Base-by-base conservation (phyloP, 164 flowering plant species). In the Umbilicus rupestris region DNA sequence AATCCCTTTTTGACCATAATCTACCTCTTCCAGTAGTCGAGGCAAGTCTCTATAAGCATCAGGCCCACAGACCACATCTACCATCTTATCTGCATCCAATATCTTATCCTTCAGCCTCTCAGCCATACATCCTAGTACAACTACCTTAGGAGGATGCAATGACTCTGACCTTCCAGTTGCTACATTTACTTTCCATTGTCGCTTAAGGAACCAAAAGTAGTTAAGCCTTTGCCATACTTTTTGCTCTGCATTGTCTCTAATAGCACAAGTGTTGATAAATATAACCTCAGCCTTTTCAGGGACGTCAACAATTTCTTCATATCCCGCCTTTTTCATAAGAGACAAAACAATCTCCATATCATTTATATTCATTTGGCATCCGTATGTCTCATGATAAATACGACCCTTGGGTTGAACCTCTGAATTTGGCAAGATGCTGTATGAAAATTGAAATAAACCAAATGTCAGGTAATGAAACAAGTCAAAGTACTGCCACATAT, bases 281-380 rank as follows among this genome's bases (percentile, higher is more conserved):
- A 94, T 94, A 67, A 94, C 73, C 78, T 94, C 99, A 28, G 99
- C 99, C 71, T 80, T 90, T 83, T 94, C 99, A 8, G 97, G 99
- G 63, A 42, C 85, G 28, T 77, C 85, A 12, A 88, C 96, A 62
- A 78, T 63, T 76, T 94, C 96, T 70, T 73, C 66, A 69, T 86
- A 91, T 29, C 97, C 99, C 66, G 90, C 82, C 47, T 85, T 87
- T 77, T 87, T 91, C 99, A 94, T 94, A 71, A 94, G 82, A 28
- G 99, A 83, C 12, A 94, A 74, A 57, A 94, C 99, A 75, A 94
- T 87, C 80, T 94, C 99, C 99, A 94, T 94, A 69, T 94, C 97
- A 71, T 94, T 94, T 22, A 94, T 71, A 73, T 94, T 94, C 99
- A 94, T 94, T 70, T 94, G 97, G 68, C 99, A 94, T 19, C 99